These are phyloP conservation scores for Blastomyces silverae DNA, from an alignment of 2,329 filamentous ascomycete species.

Conservation along the genomic window DNA sequence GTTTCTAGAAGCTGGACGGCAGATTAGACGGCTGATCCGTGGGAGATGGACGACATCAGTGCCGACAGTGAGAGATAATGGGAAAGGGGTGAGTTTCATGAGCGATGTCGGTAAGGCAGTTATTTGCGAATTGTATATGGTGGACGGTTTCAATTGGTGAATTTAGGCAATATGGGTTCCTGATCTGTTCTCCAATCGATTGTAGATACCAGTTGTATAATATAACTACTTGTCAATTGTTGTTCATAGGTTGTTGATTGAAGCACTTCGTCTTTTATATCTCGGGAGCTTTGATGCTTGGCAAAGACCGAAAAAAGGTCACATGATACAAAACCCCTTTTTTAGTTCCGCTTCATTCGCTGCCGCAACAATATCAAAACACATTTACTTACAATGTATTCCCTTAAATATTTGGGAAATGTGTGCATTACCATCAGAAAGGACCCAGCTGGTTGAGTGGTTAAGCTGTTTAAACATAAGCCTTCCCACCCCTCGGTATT, in stretches of 20 bases:
- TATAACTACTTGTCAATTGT: neutral
- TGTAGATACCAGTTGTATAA: neutral
- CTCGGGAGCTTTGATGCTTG: neutral
- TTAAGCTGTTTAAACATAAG: neutral
- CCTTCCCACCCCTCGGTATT: neutral
- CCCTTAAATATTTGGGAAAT: neutral
- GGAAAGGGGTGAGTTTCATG: slow-evolving; percentile 48
- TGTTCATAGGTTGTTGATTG: neutral
- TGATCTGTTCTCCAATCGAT: neutral
- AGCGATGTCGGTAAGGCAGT: neutral
- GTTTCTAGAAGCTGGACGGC: slow-evolving; percentile 31
- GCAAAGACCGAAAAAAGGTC: neutral
- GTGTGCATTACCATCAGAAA: neutral
- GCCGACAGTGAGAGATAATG: slow-evolving; percentile 61
- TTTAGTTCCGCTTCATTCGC: neutral
- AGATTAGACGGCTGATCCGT: slow-evolving; percentile 57
- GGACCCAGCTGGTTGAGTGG: neutral
- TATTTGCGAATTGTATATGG: neutral
- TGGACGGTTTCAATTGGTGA: neutral
- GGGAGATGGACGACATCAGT: slow-evolving; percentile 69
- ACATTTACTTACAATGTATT: neutral
- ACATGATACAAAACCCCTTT: neutral
- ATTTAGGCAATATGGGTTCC: neutral
- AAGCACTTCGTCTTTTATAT: neutral
- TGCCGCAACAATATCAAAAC: neutral